Evolutionary conservation across 2,329 filamentous ascomycete genomes (phyloP).

Genomic region (Diaporthe sp.): DNA sequence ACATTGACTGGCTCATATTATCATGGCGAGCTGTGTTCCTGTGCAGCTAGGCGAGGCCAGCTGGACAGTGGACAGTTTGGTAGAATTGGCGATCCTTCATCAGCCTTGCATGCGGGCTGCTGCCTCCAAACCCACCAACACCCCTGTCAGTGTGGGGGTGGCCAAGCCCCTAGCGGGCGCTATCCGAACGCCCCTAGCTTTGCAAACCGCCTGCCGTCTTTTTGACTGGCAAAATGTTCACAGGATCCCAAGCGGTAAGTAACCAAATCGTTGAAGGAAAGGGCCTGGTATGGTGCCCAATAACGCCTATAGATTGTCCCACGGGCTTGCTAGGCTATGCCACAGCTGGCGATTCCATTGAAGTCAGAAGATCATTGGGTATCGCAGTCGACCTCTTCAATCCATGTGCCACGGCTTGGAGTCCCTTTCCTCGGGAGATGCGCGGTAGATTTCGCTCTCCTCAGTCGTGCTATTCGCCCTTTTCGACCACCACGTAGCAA

Average conservation of each 20-base stretch:
- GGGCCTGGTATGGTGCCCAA: neutral
- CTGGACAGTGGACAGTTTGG: constrained; percentile 30
- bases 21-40: constrained; percentile 25
- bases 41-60: constrained; percentile 25
- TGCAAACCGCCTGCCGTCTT: constrained; percentile 10
- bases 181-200: constrained; percentile 35
- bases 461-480: neutral
- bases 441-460: neutral
- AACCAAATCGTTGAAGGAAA: neutral
- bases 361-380: neutral
- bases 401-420: neutral
- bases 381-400: neutral
- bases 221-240: constrained; percentile 19
- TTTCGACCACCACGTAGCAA: neutral
- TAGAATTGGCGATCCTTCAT: constrained; percentile 35
- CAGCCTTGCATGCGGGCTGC: constrained; percentile 41
- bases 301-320: constrained; percentile 2
- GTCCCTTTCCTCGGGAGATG: neutral
- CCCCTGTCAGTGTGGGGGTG: constrained; percentile 24
- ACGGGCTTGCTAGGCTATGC: neutral
- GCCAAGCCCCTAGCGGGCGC: constrained; percentile 31
- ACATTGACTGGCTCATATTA: constrained; percentile 21
- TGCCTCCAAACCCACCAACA: constrained; percentile 4
- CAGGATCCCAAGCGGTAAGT: constrained; percentile 7
- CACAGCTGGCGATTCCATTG: neutral